Percentiles rank a stretch among this genome's conserved stretches.
Conservation (phyloP, 805 yeast species). For the Saturnispora saitoi region DNA sequence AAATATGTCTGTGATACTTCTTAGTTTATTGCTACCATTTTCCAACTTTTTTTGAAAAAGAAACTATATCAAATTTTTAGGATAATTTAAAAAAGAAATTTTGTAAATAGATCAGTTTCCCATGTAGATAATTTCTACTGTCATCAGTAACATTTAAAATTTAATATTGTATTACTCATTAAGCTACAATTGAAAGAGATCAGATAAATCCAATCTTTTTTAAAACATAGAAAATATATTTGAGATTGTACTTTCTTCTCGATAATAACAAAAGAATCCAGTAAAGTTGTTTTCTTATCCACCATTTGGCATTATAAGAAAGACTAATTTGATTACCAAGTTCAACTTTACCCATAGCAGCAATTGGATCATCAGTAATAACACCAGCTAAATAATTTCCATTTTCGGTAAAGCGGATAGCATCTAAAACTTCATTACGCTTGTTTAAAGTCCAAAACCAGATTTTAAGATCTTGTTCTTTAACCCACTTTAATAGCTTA, state of each 20-base stretch:
- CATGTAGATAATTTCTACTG: too few relatives aligned
- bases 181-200: neutral
- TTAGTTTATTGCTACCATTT: too few relatives aligned
- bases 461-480: conserved; percentile 18
- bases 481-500: conserved; percentile 14
- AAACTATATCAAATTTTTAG: too few relatives aligned
- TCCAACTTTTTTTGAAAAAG: too few relatives aligned
- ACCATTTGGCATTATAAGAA: conserved; percentile 11
- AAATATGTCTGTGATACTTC: too few relatives aligned
- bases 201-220: conserved; percentile 20
- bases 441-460: conserved; percentile 33
- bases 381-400: conserved; percentile 15
- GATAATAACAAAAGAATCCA: conserved; percentile 15
- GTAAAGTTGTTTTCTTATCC: conserved; percentile 14
- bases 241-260: conserved; percentile 17
- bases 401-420: conserved; percentile 9
- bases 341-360: conserved; percentile 2
- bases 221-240: conserved; percentile 12
- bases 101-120: too few relatives aligned
- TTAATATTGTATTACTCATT: too few relatives aligned
- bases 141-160: too few relatives aligned
- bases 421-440: conserved; percentile 17
- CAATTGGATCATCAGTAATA: conserved; percentile 19
- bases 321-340: neutral
- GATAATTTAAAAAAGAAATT: too few relatives aligned